Conservation (phyloP, 1,284 basidiomycete genomes). For the Malassezia cuniculi region DNA sequence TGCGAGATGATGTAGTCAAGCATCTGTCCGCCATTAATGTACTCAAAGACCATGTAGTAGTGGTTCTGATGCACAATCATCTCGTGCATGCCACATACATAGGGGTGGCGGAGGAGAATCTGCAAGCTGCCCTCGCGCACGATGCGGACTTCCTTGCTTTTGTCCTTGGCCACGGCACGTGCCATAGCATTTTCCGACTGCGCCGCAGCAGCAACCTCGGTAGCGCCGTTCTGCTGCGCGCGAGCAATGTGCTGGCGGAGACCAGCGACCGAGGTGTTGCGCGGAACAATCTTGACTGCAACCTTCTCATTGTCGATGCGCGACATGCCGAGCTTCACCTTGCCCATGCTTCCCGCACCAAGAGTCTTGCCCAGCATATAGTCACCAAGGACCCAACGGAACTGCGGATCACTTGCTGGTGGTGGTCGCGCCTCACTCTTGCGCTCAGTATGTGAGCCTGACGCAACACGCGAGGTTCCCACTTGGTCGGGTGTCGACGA, state of each 20-base stretch:
- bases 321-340: slow-evolving; percentile 90
- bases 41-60: slow-evolving; percentile 99
- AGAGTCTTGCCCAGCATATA: slow-evolving; percentile 94
- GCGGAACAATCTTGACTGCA: slow-evolving; percentile 94
- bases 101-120: slow-evolving; percentile 89
- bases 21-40: slow-evolving; percentile 98
- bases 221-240: slow-evolving; percentile 47
- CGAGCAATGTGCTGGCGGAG: slow-evolving; percentile 40
- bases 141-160: slow-evolving; percentile 87
- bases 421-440: background rate
- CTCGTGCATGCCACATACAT: slow-evolving; percentile 97
- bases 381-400: slow-evolving; percentile 56
- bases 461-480: too few species aligned
- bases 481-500: too few species aligned
- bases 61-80: slow-evolving; percentile 57
- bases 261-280: slow-evolving; percentile 54
- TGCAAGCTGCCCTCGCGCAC: slow-evolving; percentile 85
- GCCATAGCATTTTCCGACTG: slow-evolving; percentile 3
- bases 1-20: slow-evolving; percentile 99
- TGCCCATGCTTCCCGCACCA: slow-evolving; percentile 96
- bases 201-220: slow-evolving; percentile 6
- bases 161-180: slow-evolving; percentile 56
- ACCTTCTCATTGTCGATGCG: slow-evolving; percentile 85
- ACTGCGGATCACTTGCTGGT: background rate
- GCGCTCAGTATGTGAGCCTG: too few species aligned